Evolutionary conservation across 1,284 basidiomycete species (phyloP).

Genomic region (Melampsora allii-populina): DNA sequence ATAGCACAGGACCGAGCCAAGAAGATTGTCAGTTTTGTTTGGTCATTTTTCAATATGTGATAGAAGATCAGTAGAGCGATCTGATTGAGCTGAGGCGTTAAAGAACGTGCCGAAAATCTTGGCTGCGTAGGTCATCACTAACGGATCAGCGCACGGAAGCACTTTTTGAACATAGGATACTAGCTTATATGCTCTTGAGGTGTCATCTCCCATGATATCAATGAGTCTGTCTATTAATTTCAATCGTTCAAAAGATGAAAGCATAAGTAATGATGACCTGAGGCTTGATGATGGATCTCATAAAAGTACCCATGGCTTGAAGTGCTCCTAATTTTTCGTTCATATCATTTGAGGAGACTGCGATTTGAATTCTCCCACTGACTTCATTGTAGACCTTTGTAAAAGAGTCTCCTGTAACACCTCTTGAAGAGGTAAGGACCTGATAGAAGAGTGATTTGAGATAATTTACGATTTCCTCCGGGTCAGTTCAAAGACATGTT

Average conservation of each 20-base stretch:
- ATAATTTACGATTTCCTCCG: background rate
- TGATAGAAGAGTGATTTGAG: background rate
- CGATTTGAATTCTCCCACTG: slow-evolving; percentile 41
- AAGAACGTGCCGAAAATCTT: slow-evolving; percentile 49
- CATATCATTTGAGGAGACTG: slow-evolving; percentile 42
- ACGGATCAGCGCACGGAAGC: slow-evolving; percentile 51
- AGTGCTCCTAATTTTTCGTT: slow-evolving; percentile 44
- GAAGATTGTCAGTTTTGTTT: background rate
- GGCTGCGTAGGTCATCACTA: slow-evolving; percentile 52
- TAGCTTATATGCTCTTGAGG: slow-evolving; percentile 50
- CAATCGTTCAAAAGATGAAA: background rate
- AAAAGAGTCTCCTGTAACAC: slow-evolving; percentile 42
- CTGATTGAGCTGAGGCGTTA: too few species aligned
- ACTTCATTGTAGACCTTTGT: slow-evolving; percentile 44
- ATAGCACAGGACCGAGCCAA: background rate
- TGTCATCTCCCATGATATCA: slow-evolving; percentile 47
- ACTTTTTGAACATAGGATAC: slow-evolving; percentile 51
- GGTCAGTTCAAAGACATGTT: background rate
- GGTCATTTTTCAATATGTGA: too few species aligned
- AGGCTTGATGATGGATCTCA: background rate
- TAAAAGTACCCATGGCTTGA: slow-evolving; percentile 38
- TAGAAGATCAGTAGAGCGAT: too few species aligned
- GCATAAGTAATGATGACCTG: background rate
- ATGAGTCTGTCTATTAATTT: slow-evolving; percentile 35
- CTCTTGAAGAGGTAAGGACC: slow-evolving; percentile 43